Evolutionary conservation across 2,329 filamentous ascomycete genomes (phyloP), one percentile per base, ranked within the genome.

Genomic region (Cercospora sp.): DNA sequence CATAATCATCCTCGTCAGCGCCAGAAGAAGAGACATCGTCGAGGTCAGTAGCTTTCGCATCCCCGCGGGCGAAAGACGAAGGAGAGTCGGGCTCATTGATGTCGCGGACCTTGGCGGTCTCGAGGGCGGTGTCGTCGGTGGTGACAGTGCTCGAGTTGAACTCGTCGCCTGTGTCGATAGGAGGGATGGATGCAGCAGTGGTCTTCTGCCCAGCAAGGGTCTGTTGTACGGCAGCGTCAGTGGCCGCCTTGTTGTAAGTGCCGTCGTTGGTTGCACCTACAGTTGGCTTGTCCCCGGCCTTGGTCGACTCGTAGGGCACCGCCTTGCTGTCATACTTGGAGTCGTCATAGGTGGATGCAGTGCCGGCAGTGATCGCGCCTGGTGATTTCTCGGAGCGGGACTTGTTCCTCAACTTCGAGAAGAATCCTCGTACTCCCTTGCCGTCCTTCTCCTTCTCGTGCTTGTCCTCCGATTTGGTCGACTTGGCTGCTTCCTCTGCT

Each of bases 371-470:
- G 39, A 67, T 65, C 5, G 57, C 60, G 48, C 65, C 62, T 13
- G 70, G 65, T 36, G 66, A 67, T 26, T 74, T 69, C 59, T 71
- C 68, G 16, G 69, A 66, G 60, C 70, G 72, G 10, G 65, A 65
- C 28, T 71, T 70, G 64, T 66, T 69, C 31, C 72, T 66, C 57
- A 78, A 65, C 63, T 74, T 75, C 61, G 67, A 71, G 62, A 78
- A 73, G 64, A 78, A 71, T 45, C 75, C 75, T 10, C 73, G 72
- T 51, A 77, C 55, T 57, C 75, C 74, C 58, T 74, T 75, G 55
- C 64, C 69, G 26, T 67, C 63, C 16, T 65, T 64, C 16, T 68
- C 63, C 18, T 33, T 12, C 42, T 63, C 55, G 6, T 58, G 39
- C 31, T 65, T 64, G 9, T 66, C 60, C 20, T 65, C 64, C 8